Base-by-base conservation (phyloP, 352 stramenopile species). In the Pythium guiyangense region DNA sequence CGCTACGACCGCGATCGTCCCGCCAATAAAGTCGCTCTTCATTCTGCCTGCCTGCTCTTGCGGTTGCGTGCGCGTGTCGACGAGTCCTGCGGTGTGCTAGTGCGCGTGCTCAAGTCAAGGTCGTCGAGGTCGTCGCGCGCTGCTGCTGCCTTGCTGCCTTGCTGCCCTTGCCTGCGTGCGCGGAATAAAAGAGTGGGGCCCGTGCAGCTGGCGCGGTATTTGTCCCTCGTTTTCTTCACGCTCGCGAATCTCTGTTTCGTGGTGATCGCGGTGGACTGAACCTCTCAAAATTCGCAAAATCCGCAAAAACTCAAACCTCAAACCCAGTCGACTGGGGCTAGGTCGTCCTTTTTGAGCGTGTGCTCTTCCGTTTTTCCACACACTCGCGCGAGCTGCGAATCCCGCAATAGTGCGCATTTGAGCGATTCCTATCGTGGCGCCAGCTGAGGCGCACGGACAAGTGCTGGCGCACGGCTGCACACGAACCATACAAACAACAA, bases 21-120 rank as follows among this genome's bases (percentile, higher is more conserved):
- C 88, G 60, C 87, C 88, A 54, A 95, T 77, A 54, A 88, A 70
- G 60, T 86, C 77, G 69, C 66, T 86, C 69, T 83, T 84, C 77
- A 88, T 88, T 42, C 34, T 56, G 12, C 4, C 42, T 34, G 20
- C 17, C 6, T 50, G n/a, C 15, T 44, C 4, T 31, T 35, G 35
- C 25, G 20, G 22, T 29, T 5, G 3, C 26, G 25, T 52, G 6
- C 5, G 12, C 22, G 43, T 46, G 39, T 29, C 31, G n/a, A 22
- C 48, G 25, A 52, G 20, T 49, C 25, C 47, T 11, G 27, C 6
- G 27, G 22, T 46, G 49, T 22, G 37, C 34, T 22, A 50, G 48
- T 34, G 8, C 22, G 22, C 22, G 22, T 22, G 22, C 22, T 22
- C 22, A 22, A 22, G 22, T 22, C 22, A 22, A 22, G 22, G 22